Evolutionary conservation across 345 rosid species (phyloP).

Genomic region (Geranium rotundifolium): DNA sequence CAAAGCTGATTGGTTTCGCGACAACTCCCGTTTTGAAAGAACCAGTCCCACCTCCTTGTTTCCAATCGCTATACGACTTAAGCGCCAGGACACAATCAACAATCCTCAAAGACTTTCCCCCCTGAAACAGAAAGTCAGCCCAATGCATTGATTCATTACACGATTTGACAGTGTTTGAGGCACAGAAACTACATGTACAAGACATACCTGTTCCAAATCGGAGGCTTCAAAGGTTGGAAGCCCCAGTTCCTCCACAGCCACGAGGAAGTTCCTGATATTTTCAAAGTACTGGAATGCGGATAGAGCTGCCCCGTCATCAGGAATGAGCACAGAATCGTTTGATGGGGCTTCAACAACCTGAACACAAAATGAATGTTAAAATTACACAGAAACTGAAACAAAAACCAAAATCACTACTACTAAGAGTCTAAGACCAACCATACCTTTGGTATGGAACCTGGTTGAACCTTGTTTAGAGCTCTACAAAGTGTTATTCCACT

Average conservation of each 20-base stretch:
- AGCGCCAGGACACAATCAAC: slow-evolving; percentile 71
- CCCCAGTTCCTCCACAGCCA: slow-evolving; percentile 61
- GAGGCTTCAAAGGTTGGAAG: slow-evolving; percentile 85
- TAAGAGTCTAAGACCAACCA: neutral
- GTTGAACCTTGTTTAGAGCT: slow-evolving; percentile 73
- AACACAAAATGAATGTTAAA: neutral
- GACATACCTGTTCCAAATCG: slow-evolving; percentile 72
- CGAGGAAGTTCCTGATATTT: slow-evolving; percentile 78
- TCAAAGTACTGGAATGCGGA: slow-evolving; percentile 87
- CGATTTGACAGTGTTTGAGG: no score
- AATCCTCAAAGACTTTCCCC: slow-evolving; percentile 48
- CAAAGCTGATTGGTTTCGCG: slow-evolving; percentile 28
- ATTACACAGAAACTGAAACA: neutral
- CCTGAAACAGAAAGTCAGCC: slow-evolving; percentile 3
- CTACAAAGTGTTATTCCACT: slow-evolving; percentile 85
- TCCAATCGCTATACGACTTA: slow-evolving; percentile 78
- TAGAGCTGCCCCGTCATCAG: slow-evolving; percentile 89
- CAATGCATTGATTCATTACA: no score
- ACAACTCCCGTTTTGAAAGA: slow-evolving; percentile 37
- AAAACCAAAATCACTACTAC: neutral
- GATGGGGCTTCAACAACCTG: slow-evolving; percentile 75
- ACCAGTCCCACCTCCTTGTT: slow-evolving; percentile 56
- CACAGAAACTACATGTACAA: neutral
- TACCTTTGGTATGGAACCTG: slow-evolving; percentile 80
- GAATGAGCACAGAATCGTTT: slow-evolving; percentile 41